Evolutionary conservation across 257 asterid species (phyloP).

Genomic region (Gentiana macrophylla): DNA sequence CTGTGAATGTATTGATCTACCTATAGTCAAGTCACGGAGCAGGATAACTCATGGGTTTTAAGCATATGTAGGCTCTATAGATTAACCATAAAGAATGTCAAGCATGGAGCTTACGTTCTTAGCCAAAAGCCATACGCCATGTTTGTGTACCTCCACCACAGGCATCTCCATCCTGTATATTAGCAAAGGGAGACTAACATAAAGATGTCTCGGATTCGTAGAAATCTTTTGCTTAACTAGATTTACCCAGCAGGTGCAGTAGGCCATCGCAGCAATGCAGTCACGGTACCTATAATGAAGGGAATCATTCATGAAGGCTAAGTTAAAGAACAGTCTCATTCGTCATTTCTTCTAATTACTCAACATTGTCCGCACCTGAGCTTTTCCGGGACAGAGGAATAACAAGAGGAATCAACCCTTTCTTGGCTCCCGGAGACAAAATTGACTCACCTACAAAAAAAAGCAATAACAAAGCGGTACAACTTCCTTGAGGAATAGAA

Average conservation of each 20-base stretch:
- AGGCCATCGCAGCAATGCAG: constrained; percentile 95
- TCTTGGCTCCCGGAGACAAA: constrained; percentile 84
- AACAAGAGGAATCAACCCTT: constrained; percentile 81
- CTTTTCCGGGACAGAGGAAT: constrained; percentile 67
- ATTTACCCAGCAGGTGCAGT: constrained; percentile 92
- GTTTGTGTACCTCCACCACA: constrained; percentile 67
- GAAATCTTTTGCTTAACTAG: constrained; percentile 12
- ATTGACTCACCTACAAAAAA: constrained; percentile 51
- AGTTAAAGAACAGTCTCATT: constrained; percentile 6
- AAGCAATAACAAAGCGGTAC: constrained; percentile 4
- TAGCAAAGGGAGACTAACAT: constrained; percentile 15
- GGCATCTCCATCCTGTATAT: constrained; percentile 96
- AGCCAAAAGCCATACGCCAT: constrained; percentile 89
- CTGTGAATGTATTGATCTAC: constrained; percentile 87
- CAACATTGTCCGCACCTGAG: constrained; percentile 35
- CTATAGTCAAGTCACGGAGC: constrained; percentile 28
- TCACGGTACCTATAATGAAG: constrained; percentile 55
- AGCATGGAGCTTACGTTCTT: constrained; percentile 41
- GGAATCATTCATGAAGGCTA: constrained; percentile 7
- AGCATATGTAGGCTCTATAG: neutral
- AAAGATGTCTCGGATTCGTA: constrained; percentile 10
- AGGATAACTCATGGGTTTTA: constrained; percentile 7
- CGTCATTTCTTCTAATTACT: neutral
- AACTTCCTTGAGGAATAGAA: constrained; percentile 2
- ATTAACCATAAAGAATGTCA: no score